Base-by-base conservation (phyloP, 2,329 filamentous ascomycete species). In the Nigrospora sphaerica region DNA sequence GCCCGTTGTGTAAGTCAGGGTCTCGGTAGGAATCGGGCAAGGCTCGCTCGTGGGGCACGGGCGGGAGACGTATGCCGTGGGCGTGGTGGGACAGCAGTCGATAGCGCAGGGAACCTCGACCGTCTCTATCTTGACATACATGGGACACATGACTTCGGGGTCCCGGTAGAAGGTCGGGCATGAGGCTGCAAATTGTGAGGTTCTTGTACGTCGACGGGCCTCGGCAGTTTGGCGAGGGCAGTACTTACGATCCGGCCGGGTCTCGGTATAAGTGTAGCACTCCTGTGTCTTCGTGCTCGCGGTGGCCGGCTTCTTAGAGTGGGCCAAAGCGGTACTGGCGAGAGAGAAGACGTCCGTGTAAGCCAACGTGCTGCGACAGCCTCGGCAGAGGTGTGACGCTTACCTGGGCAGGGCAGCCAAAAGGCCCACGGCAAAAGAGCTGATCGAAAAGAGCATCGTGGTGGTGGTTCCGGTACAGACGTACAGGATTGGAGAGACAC, bases 1-100 rank as follows among this genome's bases (percentile, higher is more conserved):
- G 2, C 60, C 59, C 5, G 58, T 62, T 9, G 55, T 62, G 35
- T 57, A 57, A 39, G 56, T 60, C 46, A 54, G 48, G 49, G 52
- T 57, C 42, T 59, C 50, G 1, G 59, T 61, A 2, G 57, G 56
- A 40, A 59, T 49, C 13, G 41, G 51, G 48, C 60, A 62, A 10
- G 46, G 44, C 33, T 53, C 54, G 42, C 60, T 61, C 5, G 53
- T 59, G 32, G 57, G 52, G 47, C 60, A 62, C 14, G 52, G 3
- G 43, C 49, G 12, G 12, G 47, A 7, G 51, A 48, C 54, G 42
- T 52, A 54, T 18, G 50, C 45, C 6, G 60, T 62, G 34, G 61
- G 50, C 10, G 68, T 72, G 11, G 47, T 54, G n/a, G 60, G 61
- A 54, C 69, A 72, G 56, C 64, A 68, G 45, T 62, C 53, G 17